Conservation (phyloP, 108 stramenopile species). For the Cyclotella kingstonii region DNA sequence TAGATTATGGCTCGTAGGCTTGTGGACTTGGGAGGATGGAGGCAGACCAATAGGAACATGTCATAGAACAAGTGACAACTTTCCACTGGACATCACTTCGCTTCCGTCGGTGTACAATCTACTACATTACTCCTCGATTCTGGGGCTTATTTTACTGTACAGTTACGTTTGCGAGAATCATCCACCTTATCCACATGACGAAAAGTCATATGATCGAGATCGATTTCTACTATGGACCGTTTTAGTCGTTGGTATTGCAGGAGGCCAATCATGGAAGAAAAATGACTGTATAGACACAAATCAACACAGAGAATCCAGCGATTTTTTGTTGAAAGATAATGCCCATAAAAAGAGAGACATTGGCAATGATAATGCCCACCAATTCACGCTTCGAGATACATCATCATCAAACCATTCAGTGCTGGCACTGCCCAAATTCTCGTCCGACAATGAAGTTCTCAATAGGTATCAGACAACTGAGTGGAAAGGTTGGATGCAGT, state of each 20-base stretch:
- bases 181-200: conserved; percentile 75
- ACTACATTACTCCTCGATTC: conserved; percentile 60
- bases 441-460: conserved; percentile 72
- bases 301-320: not conserved
- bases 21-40: conserved; percentile 41
- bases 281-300: conserved; percentile 35
- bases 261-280: conserved; percentile 44
- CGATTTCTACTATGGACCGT: conserved; percentile 76
- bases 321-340: no score
- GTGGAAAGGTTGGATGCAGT: conserved; percentile 99
- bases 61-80: not conserved
- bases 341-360: not conserved
- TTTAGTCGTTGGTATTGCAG: conserved; percentile 54
- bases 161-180: conserved; percentile 85
- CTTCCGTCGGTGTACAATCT: conserved; percentile 70
- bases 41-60: conserved; percentile 15
- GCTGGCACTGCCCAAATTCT: no score
- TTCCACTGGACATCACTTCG: conserved; percentile 55
- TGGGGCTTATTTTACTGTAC: conserved; percentile 77
- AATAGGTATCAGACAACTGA: conserved; percentile 98
- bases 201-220: conserved; percentile 82
- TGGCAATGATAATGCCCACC: not conserved
- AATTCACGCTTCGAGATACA: no score
- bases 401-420: no score
- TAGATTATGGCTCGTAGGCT: conserved; percentile 51